A percentile compares a stretch with the other conserved stretches of the same genome.
Conservation (phyloP, 73 alveolate species). For the Stentor coeruleus region DNA sequence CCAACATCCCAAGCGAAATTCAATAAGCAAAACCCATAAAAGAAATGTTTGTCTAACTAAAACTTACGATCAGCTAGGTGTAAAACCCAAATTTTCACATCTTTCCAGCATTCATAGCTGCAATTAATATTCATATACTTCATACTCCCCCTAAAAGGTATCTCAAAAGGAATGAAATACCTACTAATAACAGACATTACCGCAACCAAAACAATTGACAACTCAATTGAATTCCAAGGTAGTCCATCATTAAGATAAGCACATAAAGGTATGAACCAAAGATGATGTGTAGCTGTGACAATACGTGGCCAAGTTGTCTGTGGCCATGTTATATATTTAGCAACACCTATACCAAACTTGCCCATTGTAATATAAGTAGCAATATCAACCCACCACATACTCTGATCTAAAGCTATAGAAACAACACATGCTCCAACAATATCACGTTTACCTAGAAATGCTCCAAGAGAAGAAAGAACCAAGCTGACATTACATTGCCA, state of each 20-base stretch:
- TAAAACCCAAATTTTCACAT: slow-evolving; percentile 12
- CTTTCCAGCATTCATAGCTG: slow-evolving; percentile 28
- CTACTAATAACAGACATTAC: background rate
- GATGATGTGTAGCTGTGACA: slow-evolving; percentile 26
- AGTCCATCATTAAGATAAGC: background rate
- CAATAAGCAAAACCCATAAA: background rate
- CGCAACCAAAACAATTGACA: background rate
- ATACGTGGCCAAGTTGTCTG: slow-evolving; percentile 11
- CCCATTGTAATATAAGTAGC: background rate
- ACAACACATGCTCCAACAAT: background rate
- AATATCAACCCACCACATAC: slow-evolving; percentile 17
- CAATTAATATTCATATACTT: slow-evolving; percentile 20
- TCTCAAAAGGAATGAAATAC: slow-evolving; percentile 12
- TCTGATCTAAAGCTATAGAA: slow-evolving; percentile 26
- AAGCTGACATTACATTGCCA: slow-evolving; percentile 22
- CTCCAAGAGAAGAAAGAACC: background rate
- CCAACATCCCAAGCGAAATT: slow-evolving; percentile 16
- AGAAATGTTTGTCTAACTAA: background rate
- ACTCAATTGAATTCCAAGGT: background rate
- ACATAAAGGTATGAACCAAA: slow-evolving; percentile 25
- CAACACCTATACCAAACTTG: slow-evolving; percentile 26
- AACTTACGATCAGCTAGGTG: slow-evolving; percentile 5
- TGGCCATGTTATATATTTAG: slow-evolving; percentile 17
- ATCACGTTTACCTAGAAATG: slow-evolving; percentile 1
- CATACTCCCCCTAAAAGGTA: slow-evolving; percentile 12